These are phyloP conservation scores for Leishmania martiniquensis DNA, from an alignment of 208 protist species.

Conservation along the genomic window DNA sequence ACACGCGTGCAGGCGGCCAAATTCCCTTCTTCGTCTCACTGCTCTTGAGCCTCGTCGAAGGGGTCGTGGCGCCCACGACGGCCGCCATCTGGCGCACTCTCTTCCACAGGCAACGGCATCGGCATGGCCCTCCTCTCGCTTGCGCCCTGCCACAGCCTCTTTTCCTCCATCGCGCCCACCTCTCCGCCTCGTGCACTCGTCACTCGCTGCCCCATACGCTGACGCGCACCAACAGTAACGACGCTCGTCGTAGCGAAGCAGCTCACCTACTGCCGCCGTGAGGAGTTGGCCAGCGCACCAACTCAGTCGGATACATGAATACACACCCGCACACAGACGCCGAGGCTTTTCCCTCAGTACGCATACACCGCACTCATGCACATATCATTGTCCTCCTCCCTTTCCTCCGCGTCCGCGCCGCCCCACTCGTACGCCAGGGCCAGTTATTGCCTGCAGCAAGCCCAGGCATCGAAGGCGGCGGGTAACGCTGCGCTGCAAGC, in stretches of 20 bases:
- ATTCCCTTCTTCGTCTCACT: not conserved
- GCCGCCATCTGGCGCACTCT: too few relatives aligned
- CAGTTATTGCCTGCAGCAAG: conserved; percentile 27
- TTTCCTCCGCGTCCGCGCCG: not conserved
- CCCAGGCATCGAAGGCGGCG: conserved; percentile 49
- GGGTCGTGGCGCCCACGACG: too few relatives aligned
- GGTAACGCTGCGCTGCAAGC: conserved; percentile 53
- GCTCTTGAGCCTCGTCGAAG: not conserved
- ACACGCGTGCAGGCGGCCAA: not conserved
- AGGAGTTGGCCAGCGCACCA: not conserved
- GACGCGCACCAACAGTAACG: not conserved
- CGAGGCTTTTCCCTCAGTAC: not conserved
- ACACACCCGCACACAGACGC: not conserved
- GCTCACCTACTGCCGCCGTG: not conserved
- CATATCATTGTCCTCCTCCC: not conserved
- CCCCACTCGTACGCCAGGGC: not conserved
- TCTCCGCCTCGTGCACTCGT: not conserved
- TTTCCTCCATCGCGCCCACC: not conserved
- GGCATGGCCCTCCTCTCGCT: not conserved
- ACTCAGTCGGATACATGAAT: not conserved
- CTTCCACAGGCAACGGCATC: not conserved
- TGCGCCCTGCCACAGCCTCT: not conserved
- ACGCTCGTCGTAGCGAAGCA: not conserved
- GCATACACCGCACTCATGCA: not conserved
- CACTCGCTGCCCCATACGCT: not conserved